phyloP scores from a whole-genome alignment of 2,329 filamentous ascomycete genomes.

The Chrysoporthe deuterocubensis region DNA sequence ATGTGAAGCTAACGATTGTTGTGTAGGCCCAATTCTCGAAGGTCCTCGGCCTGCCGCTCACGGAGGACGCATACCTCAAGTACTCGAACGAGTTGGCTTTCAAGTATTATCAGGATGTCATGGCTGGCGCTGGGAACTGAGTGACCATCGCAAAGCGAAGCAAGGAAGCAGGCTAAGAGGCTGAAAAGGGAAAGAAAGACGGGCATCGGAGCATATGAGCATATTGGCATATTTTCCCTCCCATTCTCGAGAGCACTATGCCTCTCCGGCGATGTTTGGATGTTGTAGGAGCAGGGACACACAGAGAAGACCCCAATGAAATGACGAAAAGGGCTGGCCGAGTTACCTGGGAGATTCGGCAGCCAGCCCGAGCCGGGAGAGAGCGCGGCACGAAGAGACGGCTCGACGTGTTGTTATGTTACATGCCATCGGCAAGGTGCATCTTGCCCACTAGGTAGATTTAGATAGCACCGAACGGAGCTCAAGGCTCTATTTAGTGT shows the following conservation, averaged over 20 bases:
- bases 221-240: not conserved
- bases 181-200: not conserved
- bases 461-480: constrained; percentile 3
- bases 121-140: constrained; percentile 53
- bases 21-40: constrained; percentile 48
- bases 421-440: not conserved
- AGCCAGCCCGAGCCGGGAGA: not conserved
- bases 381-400: not conserved
- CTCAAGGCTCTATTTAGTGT: not conserved
- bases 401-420: not conserved
- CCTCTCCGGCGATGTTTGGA: not conserved
- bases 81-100: constrained; percentile 73
- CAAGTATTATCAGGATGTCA: constrained; percentile 68
- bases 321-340: not conserved
- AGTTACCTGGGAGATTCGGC: not conserved
- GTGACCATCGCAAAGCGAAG: constrained; percentile 10
- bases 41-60: constrained; percentile 67
- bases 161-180: not conserved
- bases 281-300: not conserved
- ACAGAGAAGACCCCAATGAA: not conserved
- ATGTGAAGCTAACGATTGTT: constrained; percentile 42
- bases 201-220: not conserved
- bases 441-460: not conserved
- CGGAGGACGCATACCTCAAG: constrained; percentile 71
- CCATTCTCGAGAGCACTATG: not conserved